Evolutionary conservation across 305 asterid genomes (phyloP).

Genomic region (Rubia tinctorum): DNA sequence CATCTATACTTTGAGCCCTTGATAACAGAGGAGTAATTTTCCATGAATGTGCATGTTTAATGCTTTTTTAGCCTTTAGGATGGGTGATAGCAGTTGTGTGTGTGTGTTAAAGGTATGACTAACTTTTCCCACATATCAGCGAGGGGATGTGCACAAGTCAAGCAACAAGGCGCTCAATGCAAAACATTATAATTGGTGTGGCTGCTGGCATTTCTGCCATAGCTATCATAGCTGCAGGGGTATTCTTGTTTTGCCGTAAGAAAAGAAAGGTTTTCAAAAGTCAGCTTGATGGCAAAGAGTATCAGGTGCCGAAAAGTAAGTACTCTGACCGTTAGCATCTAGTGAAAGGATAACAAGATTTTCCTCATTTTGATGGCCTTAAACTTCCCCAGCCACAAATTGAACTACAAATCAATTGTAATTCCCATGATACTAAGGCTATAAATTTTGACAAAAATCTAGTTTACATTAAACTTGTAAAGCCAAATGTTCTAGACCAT

Average conservation of each 20-base stretch:
- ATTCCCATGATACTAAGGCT: neutral
- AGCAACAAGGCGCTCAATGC: constrained; percentile 32
- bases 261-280: constrained; percentile 28
- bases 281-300: constrained; percentile 41
- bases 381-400: neutral
- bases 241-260: constrained; percentile 35
- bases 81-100: neutral
- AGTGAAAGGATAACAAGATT: neutral
- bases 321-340: constrained; percentile 8
- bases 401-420: neutral
- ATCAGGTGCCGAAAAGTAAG: constrained; percentile 71
- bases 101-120: constrained; percentile 13
- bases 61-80: neutral
- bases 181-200: constrained; percentile 42
- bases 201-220: constrained; percentile 47
- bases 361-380: neutral
- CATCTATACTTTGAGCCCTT: constrained; percentile 16
- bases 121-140: constrained; percentile 32
- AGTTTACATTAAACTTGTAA: neutral
- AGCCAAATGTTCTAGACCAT: neutral
- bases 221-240: constrained; percentile 29
- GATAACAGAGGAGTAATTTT: constrained; percentile 6
- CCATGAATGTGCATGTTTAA: neutral
- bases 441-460: neutral
- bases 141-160: constrained; percentile 39